These are phyloP conservation scores for Mycena pura DNA, from an alignment of 768 basidiomycete species.

Conservation along the genomic window DNA sequence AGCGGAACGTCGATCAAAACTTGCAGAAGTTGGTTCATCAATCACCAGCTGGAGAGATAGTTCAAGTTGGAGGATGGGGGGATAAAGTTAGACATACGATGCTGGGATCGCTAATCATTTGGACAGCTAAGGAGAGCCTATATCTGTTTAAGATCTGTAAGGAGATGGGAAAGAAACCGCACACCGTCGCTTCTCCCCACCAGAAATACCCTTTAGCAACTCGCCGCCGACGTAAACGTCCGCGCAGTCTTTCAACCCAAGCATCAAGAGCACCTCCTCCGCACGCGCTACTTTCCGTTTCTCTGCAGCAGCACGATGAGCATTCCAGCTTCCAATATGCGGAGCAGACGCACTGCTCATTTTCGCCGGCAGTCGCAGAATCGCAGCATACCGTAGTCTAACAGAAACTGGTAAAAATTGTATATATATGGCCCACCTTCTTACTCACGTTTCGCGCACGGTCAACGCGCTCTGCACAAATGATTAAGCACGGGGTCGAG, in stretches of 20 bases:
- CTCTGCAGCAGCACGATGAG: conserved; percentile 20
- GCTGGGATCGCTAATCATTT: conserved; percentile 47
- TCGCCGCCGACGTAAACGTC: conserved; percentile 52
- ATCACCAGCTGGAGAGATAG: conserved; percentile 36
- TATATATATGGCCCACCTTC: not conserved
- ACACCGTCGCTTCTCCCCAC: conserved; percentile 53
- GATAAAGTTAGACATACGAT: conserved; percentile 24
- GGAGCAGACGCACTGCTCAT: conserved; percentile 20
- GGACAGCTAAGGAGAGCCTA: conserved; percentile 47
- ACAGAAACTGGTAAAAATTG: conserved; percentile 5
- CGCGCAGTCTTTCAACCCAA: conserved; percentile 54
- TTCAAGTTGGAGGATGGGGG: not conserved
- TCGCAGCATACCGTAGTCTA: conserved; percentile 22
- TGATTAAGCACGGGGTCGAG: not conserved
- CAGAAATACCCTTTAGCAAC: conserved; percentile 48
- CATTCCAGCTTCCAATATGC: not conserved
- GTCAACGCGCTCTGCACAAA: conserved; percentile 23
- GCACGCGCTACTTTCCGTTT: conserved; percentile 47
- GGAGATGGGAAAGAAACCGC: not conserved
- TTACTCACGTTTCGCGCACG: conserved; percentile 19
- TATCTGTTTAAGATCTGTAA: not conserved
- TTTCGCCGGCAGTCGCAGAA: conserved; percentile 22
- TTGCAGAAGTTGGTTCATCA: conserved; percentile 32
- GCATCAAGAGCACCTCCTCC: conserved; percentile 52
- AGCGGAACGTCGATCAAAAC: conserved; percentile 26